Percentiles rank a stretch among this genome's conserved stretches.
phyloP scores from a whole-genome alignment of 2,329 filamentous ascomycete species.

The Tolypocladium cylindrosporum region DNA sequence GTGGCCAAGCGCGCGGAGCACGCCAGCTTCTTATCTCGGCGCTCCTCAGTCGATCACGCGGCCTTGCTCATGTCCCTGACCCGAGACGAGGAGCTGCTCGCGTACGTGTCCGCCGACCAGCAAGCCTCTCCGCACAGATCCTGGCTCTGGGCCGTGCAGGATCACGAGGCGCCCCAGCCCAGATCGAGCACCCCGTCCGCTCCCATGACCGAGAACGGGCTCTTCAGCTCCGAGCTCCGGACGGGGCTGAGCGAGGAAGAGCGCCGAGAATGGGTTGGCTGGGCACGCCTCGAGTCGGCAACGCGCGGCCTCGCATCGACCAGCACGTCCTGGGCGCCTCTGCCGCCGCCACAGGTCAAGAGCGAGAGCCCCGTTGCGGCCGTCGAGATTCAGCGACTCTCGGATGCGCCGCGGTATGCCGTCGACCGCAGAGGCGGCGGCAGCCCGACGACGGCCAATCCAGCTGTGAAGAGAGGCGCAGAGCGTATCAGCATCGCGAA shows the following conservation, averaged over 20 bases:
- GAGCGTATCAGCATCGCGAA: conserved; percentile 23
- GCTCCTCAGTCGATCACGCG: conserved; percentile 20
- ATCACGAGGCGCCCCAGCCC: conserved; percentile 29
- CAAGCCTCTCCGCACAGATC: conserved; percentile 68
- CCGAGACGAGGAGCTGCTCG: conserved; percentile 78
- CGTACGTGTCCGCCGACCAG: conserved; percentile 76
- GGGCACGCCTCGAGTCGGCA: conserved; percentile 58
- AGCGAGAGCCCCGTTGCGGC: conserved; percentile 18
- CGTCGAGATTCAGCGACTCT: conserved; percentile 16
- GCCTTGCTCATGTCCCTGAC: conserved; percentile 21
- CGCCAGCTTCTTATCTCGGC: conserved; percentile 24
- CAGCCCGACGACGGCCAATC: conserved; percentile 16
- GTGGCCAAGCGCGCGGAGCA: conserved; percentile 42
- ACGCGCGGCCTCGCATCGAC: conserved; percentile 19
- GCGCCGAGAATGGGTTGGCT: conserved; percentile 65
- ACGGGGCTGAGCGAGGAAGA: conserved; percentile 47
- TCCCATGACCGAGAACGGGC: conserved; percentile 21
- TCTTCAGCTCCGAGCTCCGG: conserved; percentile 35
- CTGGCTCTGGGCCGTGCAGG: conserved; percentile 72
- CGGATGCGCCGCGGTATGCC: conserved; percentile 19
- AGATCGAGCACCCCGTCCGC: conserved; percentile 7
- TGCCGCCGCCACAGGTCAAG: conserved; percentile 24
- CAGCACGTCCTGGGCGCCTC: conserved; percentile 20
- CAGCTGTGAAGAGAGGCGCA: conserved; percentile 15
- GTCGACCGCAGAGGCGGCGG: conserved; percentile 15